These are phyloP conservation scores for Leptodermis oblonga DNA, from an alignment of 257 asterid genomes.

Conservation along the genomic window DNA sequence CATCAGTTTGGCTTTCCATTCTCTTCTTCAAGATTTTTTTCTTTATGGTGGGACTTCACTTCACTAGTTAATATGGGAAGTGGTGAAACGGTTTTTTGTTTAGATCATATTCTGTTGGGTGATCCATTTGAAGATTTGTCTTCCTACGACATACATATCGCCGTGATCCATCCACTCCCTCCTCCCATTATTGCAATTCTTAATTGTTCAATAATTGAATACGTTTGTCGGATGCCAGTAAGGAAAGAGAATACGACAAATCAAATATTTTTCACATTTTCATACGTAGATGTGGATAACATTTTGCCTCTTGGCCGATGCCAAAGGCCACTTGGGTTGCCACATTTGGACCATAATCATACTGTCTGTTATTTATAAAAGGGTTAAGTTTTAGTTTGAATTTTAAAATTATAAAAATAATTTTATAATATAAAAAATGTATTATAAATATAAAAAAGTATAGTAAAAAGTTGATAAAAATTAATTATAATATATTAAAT, in stretches of 20 bases:
- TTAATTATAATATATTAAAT: too few relatives aligned
- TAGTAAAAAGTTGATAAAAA: too few relatives aligned
- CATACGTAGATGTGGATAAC: background rate
- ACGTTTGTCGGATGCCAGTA: background rate
- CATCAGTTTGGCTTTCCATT: background rate
- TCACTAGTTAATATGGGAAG: background rate
- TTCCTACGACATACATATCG: background rate
- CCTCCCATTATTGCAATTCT: background rate
- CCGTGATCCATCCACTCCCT: background rate
- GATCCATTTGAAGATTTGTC: background rate
- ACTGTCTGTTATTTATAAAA: too few relatives aligned
- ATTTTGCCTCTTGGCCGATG: background rate
- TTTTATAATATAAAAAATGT: too few relatives aligned
- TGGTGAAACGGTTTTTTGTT: background rate
- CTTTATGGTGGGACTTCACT: too few relatives aligned
- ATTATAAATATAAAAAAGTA: too few relatives aligned
- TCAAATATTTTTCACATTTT: background rate
- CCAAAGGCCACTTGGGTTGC: background rate
- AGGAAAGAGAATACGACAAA: constrained; percentile 2
- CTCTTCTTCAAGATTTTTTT: background rate
- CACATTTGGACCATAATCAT: too few relatives aligned
- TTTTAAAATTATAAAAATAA: too few relatives aligned
- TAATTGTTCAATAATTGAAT: background rate
- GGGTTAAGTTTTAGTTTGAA: too few relatives aligned
- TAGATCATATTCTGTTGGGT: background rate